These are phyloP conservation scores for Apiotrichum siamense DNA, from an alignment of 1,284 basidiomycete species.

Conservation along the genomic window DNA sequence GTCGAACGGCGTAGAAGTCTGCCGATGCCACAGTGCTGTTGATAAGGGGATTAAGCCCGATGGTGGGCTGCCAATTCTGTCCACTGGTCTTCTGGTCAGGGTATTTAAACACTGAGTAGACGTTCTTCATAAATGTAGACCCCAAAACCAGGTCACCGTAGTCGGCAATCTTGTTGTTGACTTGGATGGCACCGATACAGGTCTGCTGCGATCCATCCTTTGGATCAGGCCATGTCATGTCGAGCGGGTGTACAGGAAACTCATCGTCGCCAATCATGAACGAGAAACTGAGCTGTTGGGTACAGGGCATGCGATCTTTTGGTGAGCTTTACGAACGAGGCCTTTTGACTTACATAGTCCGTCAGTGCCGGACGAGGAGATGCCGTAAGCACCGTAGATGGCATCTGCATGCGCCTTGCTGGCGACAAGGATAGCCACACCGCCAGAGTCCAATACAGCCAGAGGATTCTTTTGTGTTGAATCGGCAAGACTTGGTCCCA, in stretches of 20 bases:
- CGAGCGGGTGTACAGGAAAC: constrained; percentile 43
- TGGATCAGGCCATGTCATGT: constrained; percentile 42
- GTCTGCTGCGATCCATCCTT: constrained; percentile 28
- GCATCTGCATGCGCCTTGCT: constrained; percentile 30
- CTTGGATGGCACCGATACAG: constrained; percentile 45
- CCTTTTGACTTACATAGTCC: constrained; percentile 39
- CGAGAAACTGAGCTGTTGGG: constrained; percentile 33
- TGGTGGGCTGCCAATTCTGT: constrained; percentile 38
- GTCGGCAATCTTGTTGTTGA: constrained; percentile 24
- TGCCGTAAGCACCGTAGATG: constrained; percentile 37
- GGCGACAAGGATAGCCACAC: constrained; percentile 39
- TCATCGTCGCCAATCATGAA: constrained; percentile 36
- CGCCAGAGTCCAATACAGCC: constrained; percentile 45
- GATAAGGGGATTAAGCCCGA: constrained; percentile 40
- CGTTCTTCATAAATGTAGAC: constrained; percentile 45
- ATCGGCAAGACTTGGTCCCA: constrained; percentile 29
- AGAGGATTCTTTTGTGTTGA: constrained; percentile 26
- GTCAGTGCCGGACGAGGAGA: constrained; percentile 31
- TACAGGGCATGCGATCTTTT: constrained; percentile 45
- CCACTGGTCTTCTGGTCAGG: constrained; percentile 28
- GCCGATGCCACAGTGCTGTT: constrained; percentile 36
- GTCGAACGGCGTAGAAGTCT: constrained; percentile 46
- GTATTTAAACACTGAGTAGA: constrained; percentile 45
- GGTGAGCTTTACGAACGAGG: not conserved
- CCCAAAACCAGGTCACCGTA: constrained; percentile 45